Conservation (phyloP, 129 eudicot genomes). For the Kitagawia praeruptora region DNA sequence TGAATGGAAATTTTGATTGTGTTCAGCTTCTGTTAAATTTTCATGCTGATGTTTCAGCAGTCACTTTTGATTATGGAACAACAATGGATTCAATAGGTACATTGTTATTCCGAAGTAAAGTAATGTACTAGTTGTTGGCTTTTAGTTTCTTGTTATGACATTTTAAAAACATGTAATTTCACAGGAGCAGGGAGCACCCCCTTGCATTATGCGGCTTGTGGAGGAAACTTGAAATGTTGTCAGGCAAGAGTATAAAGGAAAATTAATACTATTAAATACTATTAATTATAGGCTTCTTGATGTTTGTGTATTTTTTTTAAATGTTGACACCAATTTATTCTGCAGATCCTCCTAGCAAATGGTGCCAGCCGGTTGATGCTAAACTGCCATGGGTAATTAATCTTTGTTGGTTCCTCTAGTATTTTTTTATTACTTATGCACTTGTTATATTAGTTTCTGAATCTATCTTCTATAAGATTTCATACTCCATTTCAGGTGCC, state of each 20-base stretch:
- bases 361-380: conserved; percentile 84
- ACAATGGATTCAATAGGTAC: conserved; percentile 82
- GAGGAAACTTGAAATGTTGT: conserved; percentile 88
- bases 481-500: conserved; percentile 61
- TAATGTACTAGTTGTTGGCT: background rate
- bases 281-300: background rate
- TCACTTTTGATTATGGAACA: conserved; percentile 88
- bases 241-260: conserved; percentile 40
- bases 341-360: conserved; percentile 88
- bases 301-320: background rate
- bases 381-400: conserved; percentile 81
- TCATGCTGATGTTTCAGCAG: conserved; percentile 68
- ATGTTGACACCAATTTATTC: background rate
- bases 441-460: background rate
- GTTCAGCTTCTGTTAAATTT: conserved; percentile 89
- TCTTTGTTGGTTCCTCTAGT: background rate
- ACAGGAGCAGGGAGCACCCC: conserved; percentile 99
- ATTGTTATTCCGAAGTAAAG: background rate
- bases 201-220: conserved; percentile 98
- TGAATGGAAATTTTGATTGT: conserved; percentile 89
- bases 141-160: background rate
- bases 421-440: background rate
- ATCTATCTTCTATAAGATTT: background rate
- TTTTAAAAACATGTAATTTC: conserved; percentile 12
- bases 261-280: background rate